Evolutionary conservation across 1,139 yeast species (phyloP), one percentile per base, ranked within the genome.

Genomic region (Taphrina populina): DNA sequence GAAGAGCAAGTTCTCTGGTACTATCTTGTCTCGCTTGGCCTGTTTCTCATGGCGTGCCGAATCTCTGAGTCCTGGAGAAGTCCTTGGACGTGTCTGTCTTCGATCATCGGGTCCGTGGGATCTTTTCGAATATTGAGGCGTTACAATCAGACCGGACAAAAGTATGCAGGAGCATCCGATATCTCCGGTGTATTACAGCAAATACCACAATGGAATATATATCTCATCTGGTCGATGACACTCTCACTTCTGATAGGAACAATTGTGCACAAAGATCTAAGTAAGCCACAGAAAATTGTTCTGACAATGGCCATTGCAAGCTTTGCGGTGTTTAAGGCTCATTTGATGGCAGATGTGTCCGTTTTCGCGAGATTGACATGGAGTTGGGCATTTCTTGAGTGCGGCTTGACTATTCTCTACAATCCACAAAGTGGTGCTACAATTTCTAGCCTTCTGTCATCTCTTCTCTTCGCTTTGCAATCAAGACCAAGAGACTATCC

Each of bases 1-100:
- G 99, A 92, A 67, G 99, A 92, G 65, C 95, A 92, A 66, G 96
- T 88, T 66, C 70, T 88, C 13, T 92, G 99, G 99, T 92, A 95
- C 86, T 84, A 30, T 33, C 7, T 39, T 21, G 36, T 32, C 4
- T 27, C 45, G 23, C 19, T 24, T 15, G 20, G 40, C 34, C 52
- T 59, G 4, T 17, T 34, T 17, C 39, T 34, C 8, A 37, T 13
- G 17, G 36, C 17, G 3, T 13, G 10, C 17, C 15, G 13, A 10
- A 24, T 32, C 17, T n/a, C n/a, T n/a, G n/a, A n/a, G n/a, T n/a
- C n/a, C n/a, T n/a, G n/a, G n/a, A n/a, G n/a, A n/a, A n/a, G n/a
- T n/a, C n/a, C n/a, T n/a, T n/a, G n/a, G n/a, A 13, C 17, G 6
- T 24, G 32, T 32, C 17, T 32, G 2, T 20, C 33, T 11, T 26